Base-by-base conservation (phyloP, 306 rosid genomes). In the Glycine tomentella region DNA sequence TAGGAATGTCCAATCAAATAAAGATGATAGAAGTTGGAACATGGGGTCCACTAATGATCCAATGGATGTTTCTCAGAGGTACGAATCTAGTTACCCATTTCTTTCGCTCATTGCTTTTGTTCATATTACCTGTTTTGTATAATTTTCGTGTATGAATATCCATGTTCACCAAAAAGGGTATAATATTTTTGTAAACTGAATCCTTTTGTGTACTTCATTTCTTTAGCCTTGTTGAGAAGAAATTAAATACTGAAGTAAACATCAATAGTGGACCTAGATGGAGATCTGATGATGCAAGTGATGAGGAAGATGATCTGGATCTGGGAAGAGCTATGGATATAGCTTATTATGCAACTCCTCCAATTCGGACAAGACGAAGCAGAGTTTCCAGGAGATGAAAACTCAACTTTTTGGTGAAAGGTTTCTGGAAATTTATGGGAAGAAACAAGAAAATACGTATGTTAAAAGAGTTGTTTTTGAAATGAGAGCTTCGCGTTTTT, bases 261-360 rank as follows among this genome's bases (percentile, higher is more conserved):
- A 40, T 72, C 56, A 92, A 88, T 64, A 84, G 95, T 69, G 93
- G 90, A 59, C 89, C 83, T 14, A 92, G 99, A 86, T 96, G 99
- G 99, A 93, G 99, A 82, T 92, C 93, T 0, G 99, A 96, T 77
- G 99, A 93, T 85, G 87, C 89, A 9, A 94, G 97, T 55, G 98
- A 92, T 0, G 98, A 86, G 75, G 98, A 91, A 79, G 89, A 88
- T 8, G 90, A 93, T 25, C 31, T 25, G 31, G 31, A 25, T 25
- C 31, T 25, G 31, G 31, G 31, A 25, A 25, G 31, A 25, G 31
- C 31, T 31, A 63, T 81, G 66, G 91, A 84, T 61, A 71, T 78
- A 9, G 81, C 74, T 75, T 73, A 63, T 71, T 69, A 61, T 62
- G 80, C 83, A 72, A 81, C 86, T 74, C 82, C 87, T 74, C 82